Evolutionary conservation across 768 basidiomycete genomes (phyloP).

Genomic region (Cubamyces sp.): DNA sequence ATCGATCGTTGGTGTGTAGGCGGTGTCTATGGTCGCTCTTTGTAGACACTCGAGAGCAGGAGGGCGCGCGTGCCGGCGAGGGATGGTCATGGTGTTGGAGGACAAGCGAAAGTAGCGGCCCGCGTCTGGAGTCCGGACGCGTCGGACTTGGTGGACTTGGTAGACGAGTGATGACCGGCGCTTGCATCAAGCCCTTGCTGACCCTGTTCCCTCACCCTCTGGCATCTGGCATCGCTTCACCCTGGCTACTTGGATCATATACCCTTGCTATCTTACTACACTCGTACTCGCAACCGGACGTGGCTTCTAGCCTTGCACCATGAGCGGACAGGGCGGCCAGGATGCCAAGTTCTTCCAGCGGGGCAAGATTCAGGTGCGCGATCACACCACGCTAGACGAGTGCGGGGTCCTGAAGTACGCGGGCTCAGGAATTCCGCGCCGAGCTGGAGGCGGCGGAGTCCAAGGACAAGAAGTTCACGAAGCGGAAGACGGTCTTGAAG

Average conservation of each 20-base stretch:
- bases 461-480: slow-evolving; percentile 96
- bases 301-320: slow-evolving; percentile 26
- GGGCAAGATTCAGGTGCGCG: slow-evolving; percentile 86
- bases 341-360: slow-evolving; percentile 93
- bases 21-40: slow-evolving; percentile 28
- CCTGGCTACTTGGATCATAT: slow-evolving; percentile 1
- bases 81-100: slow-evolving; percentile 24
- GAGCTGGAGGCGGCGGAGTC: slow-evolving; percentile 90
- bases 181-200: slow-evolving; percentile 1
- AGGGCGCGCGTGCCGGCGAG: slow-evolving; percentile 22
- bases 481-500: slow-evolving; percentile 93
- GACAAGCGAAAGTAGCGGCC: background rate
- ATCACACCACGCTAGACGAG: slow-evolving; percentile 13
- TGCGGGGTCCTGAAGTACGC: background rate
- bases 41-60: slow-evolving; percentile 16
- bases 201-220: slow-evolving; percentile 13
- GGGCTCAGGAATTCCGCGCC: slow-evolving; percentile 77
- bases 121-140: slow-evolving; percentile 1
- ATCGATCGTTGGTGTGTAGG: slow-evolving; percentile 48
- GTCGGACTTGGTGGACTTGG: slow-evolving; percentile 5
- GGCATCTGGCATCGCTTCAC: background rate
- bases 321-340: slow-evolving; percentile 66
- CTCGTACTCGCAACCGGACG: background rate
- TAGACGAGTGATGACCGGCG: slow-evolving; percentile 3
- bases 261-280: slow-evolving; percentile 6